Evolutionary conservation across 345 rosid species (phyloP).

Genomic region (Nasturtium officinale): DNA sequence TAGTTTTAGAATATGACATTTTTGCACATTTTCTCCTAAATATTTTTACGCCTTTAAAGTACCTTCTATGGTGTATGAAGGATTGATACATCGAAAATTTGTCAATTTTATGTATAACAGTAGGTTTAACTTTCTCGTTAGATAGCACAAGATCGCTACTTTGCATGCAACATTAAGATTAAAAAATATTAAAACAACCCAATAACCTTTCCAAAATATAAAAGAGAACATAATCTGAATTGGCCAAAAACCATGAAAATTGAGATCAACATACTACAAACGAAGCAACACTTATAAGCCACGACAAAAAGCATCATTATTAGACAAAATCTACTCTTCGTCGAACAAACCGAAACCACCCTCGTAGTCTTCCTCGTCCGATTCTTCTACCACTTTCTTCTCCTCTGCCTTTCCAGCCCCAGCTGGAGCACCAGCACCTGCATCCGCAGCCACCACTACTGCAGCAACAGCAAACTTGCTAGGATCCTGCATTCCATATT

Average conservation of each 20-base stretch:
- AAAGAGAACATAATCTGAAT: slow-evolving; percentile 17
- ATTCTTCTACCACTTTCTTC: slow-evolving; percentile 41
- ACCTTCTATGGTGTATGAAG: background rate
- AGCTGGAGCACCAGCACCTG: slow-evolving; percentile 36
- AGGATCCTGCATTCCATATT: slow-evolving; percentile 41
- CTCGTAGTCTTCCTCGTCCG: slow-evolving; percentile 45
- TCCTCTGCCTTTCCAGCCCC: slow-evolving; percentile 42
- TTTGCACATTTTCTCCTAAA: background rate
- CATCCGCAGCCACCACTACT: slow-evolving; percentile 36
- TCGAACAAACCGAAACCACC: slow-evolving; percentile 44
- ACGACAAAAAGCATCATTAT: slow-evolving; percentile 18
- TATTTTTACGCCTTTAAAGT: background rate
- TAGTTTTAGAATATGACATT: background rate
- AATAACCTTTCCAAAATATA: background rate
- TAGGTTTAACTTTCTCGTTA: background rate
- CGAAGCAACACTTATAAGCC: slow-evolving; percentile 10
- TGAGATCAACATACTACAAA: slow-evolving; percentile 19
- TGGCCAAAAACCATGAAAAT: slow-evolving; percentile 23
- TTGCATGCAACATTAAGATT: background rate
- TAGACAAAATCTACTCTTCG: slow-evolving; percentile 27
- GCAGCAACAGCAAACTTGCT: slow-evolving; percentile 47
- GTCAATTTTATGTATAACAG: background rate
- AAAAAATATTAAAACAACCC: background rate
- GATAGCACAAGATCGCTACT: background rate
- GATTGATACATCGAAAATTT: background rate